Conservation (phyloP, 805 yeast genomes). For the Wickerhamomyces xylosicus region DNA sequence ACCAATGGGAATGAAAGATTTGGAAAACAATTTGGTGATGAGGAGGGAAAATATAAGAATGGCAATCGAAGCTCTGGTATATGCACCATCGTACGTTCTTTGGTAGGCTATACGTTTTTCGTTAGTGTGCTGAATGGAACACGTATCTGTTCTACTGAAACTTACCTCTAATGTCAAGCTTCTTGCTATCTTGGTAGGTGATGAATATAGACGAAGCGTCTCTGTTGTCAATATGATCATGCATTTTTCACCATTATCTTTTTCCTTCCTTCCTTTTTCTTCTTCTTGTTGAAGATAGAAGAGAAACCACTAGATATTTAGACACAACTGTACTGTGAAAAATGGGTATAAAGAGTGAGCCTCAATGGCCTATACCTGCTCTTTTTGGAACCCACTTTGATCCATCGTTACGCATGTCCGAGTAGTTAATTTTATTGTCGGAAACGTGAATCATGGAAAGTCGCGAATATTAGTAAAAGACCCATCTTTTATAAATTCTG, state of each 20-base stretch:
- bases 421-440: too few relatives aligned
- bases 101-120: conserved; percentile 42
- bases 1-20: conserved; percentile 58
- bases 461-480: too few relatives aligned
- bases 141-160: background rate
- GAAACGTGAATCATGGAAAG: too few relatives aligned
- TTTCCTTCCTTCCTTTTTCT: too few relatives aligned
- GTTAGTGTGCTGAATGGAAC: background rate
- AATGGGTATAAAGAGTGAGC: too few relatives aligned
- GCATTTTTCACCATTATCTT: background rate
- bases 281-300: too few relatives aligned
- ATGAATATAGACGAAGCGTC: background rate
- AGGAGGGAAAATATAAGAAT: conserved; percentile 52
- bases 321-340: too few relatives aligned
- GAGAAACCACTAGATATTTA: too few relatives aligned
- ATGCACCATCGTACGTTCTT: conserved; percentile 80
- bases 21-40: conserved; percentile 52
- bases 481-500: too few relatives aligned
- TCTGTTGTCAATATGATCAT: background rate
- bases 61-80: conserved; percentile 62
- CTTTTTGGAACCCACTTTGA: too few relatives aligned
- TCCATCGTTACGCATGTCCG: too few relatives aligned
- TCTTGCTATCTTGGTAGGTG: conserved; percentile 2
- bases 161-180: conserved; percentile 8
- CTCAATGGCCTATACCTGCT: too few relatives aligned